Conservation (phyloP, 179 eudicot species). For the Heliamphora ciliata region DNA sequence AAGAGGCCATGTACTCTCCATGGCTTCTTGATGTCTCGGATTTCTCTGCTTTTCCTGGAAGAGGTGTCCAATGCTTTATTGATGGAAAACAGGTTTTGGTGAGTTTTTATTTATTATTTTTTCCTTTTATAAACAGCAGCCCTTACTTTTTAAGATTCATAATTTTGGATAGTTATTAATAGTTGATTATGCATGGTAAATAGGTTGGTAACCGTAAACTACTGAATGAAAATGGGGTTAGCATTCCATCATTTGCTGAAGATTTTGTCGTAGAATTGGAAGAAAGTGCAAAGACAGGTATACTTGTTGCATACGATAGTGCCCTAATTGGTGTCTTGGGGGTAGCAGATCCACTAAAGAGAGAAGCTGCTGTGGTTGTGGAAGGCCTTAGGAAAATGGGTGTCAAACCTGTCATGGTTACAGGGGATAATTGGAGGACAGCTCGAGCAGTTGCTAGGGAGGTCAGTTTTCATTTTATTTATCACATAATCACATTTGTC, state of each 20-base stretch:
- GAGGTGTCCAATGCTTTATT: slow-evolving; percentile 70
- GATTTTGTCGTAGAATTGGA: slow-evolving; percentile 64
- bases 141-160: neutral
- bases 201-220: slow-evolving; percentile 87
- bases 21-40: slow-evolving; percentile 78
- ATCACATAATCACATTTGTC: neutral
- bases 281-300: slow-evolving; percentile 78
- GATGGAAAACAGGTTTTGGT: slow-evolving; percentile 62
- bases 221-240: slow-evolving; percentile 55
- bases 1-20: slow-evolving; percentile 39
- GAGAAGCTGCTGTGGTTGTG: slow-evolving; percentile 85
- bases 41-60: slow-evolving; percentile 79
- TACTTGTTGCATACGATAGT: slow-evolving; percentile 65
- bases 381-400: slow-evolving; percentile 93
- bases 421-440: slow-evolving; percentile 95
- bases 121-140: neutral
- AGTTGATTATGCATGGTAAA: slow-evolving; percentile 11
- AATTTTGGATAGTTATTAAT: neutral
- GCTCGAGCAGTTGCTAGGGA: slow-evolving; percentile 86
- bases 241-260: slow-evolving; percentile 47
- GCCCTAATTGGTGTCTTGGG: slow-evolving; percentile 67
- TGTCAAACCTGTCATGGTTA: slow-evolving; percentile 78
- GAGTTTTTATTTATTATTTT: slow-evolving; percentile 24
- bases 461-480: slow-evolving; percentile 33
- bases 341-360: slow-evolving; percentile 84